These are phyloP conservation scores for Neoscytalidium dimidiatum DNA, from an alignment of 2,329 filamentous ascomycete genomes.

Conservation along the genomic window DNA sequence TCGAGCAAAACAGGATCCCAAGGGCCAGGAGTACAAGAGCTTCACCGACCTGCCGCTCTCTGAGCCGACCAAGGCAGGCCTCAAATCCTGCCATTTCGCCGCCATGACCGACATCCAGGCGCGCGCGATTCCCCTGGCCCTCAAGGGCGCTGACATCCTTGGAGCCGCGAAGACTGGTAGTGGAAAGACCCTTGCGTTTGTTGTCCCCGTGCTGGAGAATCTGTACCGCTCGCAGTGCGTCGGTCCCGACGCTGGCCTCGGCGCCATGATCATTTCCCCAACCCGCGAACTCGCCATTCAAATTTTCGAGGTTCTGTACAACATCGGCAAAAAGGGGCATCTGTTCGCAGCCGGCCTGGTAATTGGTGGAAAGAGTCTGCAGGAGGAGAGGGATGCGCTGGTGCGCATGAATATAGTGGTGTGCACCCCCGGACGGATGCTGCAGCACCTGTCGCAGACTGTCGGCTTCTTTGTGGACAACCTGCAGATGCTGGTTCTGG, in stretches of 20 bases:
- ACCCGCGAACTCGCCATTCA: constrained; percentile 95
- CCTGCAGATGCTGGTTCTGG: constrained; percentile 87
- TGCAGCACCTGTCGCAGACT: constrained; percentile 95
- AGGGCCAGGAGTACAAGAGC: constrained; percentile 59
- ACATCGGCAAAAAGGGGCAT: constrained; percentile 81
- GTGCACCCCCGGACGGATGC: constrained; percentile 89
- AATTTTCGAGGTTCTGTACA: constrained; percentile 91
- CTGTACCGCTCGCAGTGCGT: constrained; percentile 88
- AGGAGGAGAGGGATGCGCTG: constrained; percentile 82
- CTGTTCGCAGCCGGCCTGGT: constrained; percentile 89
- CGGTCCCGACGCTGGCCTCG: constrained; percentile 80
- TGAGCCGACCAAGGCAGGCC: constrained; percentile 72
- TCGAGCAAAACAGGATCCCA: constrained; percentile 56
- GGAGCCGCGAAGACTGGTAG: constrained; percentile 95
- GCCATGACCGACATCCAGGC: constrained; percentile 89
- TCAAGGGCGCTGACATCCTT: constrained; percentile 85
- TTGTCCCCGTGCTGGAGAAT: constrained; percentile 89
- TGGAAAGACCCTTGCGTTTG: constrained; percentile 91
- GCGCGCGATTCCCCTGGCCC: constrained; percentile 81
- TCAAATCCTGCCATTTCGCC: constrained; percentile 86
- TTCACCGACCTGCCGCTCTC: constrained; percentile 89
- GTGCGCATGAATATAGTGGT: constrained; percentile 96
- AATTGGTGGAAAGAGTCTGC: constrained; percentile 88
- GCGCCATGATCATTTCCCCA: constrained; percentile 88
- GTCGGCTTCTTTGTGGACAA: constrained; percentile 87